Percentiles rank a stretch among this genome's conserved stretches.
These are phyloP conservation scores for Cercospora zeina DNA, from an alignment of 2,329 filamentous ascomycete species.

Conservation along the genomic window DNA sequence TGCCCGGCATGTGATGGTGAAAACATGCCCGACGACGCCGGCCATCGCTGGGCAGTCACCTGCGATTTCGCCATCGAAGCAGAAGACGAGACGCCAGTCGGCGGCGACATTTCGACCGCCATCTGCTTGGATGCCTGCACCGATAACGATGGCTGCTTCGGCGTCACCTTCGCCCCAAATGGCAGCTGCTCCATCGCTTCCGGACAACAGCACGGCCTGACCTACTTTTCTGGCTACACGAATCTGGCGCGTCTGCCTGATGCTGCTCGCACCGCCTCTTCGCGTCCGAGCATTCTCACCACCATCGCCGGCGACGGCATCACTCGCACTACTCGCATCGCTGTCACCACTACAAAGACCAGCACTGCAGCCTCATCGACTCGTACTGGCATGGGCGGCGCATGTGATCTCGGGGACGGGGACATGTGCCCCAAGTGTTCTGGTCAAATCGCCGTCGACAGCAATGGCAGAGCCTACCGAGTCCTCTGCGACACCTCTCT, in stretches of 20 bases:
- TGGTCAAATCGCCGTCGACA: slow-evolving; percentile 21
- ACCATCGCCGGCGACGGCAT: slow-evolving; percentile 12
- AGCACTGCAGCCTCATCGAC: slow-evolving; percentile 4
- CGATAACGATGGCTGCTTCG: slow-evolving; percentile 30
- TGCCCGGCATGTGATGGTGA: slow-evolving; percentile 33
- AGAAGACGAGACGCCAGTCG: slow-evolving; percentile 21
- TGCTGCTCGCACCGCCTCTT: slow-evolving; percentile 17
- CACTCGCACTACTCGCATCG: slow-evolving; percentile 3
- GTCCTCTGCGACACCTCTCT: slow-evolving; percentile 27
- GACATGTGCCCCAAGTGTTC: slow-evolving; percentile 34
- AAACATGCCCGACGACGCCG: slow-evolving; percentile 28
- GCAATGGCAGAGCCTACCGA: slow-evolving; percentile 21
- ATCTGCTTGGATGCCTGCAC: slow-evolving; percentile 34
- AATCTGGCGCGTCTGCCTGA: slow-evolving; percentile 21
- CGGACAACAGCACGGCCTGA: slow-evolving; percentile 24
- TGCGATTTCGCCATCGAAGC: slow-evolving; percentile 29
- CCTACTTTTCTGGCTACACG: slow-evolving; percentile 17
- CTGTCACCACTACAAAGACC: slow-evolving; percentile 14
- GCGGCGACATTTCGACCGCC: slow-evolving; percentile 16
- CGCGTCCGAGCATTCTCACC: slow-evolving; percentile 13
- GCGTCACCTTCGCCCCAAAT: slow-evolving; percentile 30
- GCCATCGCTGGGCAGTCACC: slow-evolving; percentile 28
- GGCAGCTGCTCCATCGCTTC: slow-evolving; percentile 28
- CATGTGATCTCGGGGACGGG: slow-evolving; percentile 22
- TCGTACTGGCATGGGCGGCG: slow-evolving; percentile 2